A percentile compares a stretch with the other conserved stretches of the same genome.
phyloP scores from a whole-genome alignment of 1,284 basidiomycete species.

The Microbotryum silenes-acaulis region DNA sequence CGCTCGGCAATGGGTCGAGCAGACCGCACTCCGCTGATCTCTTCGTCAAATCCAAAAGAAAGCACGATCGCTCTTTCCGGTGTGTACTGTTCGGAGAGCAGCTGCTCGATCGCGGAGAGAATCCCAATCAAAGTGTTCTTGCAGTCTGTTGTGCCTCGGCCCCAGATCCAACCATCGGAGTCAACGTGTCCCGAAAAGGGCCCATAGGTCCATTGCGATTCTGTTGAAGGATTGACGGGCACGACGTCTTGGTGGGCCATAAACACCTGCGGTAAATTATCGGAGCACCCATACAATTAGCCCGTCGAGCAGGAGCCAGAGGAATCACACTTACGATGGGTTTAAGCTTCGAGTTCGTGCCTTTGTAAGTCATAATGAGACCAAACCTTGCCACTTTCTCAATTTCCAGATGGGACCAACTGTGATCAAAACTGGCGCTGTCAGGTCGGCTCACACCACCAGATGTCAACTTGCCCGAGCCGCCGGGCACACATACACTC shows the following conservation, averaged over 20 bases:
- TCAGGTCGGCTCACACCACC: no score
- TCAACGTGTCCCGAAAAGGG: constrained; percentile 48
- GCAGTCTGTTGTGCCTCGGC: constrained; percentile 46
- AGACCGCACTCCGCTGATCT: constrained; percentile 54
- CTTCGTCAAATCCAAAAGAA: constrained; percentile 65
- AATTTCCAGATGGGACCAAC: constrained; percentile 35
- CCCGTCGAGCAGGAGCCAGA: background rate
- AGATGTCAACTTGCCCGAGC: background rate
- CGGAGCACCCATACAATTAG: background rate
- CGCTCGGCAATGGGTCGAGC: constrained; percentile 49
- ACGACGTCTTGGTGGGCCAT: constrained; percentile 43
- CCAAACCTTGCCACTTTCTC: constrained; percentile 44
- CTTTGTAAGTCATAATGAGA: constrained; percentile 46
- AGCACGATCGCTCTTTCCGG: constrained; percentile 50
- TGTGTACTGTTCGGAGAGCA: constrained; percentile 44
- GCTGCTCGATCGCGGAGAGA: constrained; percentile 46
- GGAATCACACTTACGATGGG: constrained; percentile 36
- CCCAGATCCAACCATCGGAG: constrained; percentile 47
- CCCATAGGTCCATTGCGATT: constrained; percentile 46
- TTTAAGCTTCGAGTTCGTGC: constrained; percentile 38
- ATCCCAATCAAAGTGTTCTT: constrained; percentile 44
- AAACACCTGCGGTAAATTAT: constrained; percentile 32
- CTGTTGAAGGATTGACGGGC: constrained; percentile 47
- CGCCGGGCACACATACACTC: constrained; percentile 27
- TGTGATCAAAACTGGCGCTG: no score